Evolutionary conservation across 768 basidiomycete species (phyloP).

Genomic region (Nevesoporus exiguus): DNA sequence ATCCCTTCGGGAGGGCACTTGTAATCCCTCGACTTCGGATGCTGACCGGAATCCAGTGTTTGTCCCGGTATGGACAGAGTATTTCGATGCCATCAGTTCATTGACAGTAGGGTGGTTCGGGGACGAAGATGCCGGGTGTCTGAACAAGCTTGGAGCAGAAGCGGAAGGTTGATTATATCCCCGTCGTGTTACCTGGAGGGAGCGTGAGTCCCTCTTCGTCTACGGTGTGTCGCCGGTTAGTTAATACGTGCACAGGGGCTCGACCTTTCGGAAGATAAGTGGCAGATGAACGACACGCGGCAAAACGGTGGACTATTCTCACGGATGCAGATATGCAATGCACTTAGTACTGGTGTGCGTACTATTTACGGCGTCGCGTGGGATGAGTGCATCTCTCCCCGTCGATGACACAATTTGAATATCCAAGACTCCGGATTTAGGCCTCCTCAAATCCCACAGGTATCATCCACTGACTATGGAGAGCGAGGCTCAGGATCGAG

Average conservation of each 20-base stretch:
- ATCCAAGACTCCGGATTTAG: too few relatives aligned
- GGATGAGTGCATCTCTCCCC: too few relatives aligned
- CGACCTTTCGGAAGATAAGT: slow-evolving; percentile 67
- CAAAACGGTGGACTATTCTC: too few relatives aligned
- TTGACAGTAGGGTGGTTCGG: slow-evolving; percentile 78
- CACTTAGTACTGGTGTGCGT: too few relatives aligned
- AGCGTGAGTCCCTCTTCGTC: slow-evolving; percentile 50
- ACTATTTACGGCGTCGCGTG: too few relatives aligned
- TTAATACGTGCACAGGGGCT: slow-evolving; percentile 46
- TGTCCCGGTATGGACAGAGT: slow-evolving; percentile 66
- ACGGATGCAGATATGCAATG: too few relatives aligned
- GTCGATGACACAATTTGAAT: too few relatives aligned
- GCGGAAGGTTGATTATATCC: slow-evolving; percentile 70
- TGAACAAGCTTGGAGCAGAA: slow-evolving; percentile 48
- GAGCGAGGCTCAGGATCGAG: too few relatives aligned
- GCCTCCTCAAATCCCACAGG: too few relatives aligned
- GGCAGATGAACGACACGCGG: slow-evolving; percentile 68
- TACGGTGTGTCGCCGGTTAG: neutral
- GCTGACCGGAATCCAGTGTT: slow-evolving; percentile 67
- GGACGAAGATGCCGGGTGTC: slow-evolving; percentile 60
- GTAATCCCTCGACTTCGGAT: slow-evolving; percentile 68
- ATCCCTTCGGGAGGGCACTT: slow-evolving; percentile 59
- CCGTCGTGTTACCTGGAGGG: slow-evolving; percentile 79
- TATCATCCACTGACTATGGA: too few relatives aligned
- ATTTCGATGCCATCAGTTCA: slow-evolving; percentile 76